A percentile compares a stretch with the other conserved stretches of the same genome.
These are phyloP conservation scores for Chalciporus chontae DNA, from an alignment of 768 basidiomycete species.

Conservation along the genomic window DNA sequence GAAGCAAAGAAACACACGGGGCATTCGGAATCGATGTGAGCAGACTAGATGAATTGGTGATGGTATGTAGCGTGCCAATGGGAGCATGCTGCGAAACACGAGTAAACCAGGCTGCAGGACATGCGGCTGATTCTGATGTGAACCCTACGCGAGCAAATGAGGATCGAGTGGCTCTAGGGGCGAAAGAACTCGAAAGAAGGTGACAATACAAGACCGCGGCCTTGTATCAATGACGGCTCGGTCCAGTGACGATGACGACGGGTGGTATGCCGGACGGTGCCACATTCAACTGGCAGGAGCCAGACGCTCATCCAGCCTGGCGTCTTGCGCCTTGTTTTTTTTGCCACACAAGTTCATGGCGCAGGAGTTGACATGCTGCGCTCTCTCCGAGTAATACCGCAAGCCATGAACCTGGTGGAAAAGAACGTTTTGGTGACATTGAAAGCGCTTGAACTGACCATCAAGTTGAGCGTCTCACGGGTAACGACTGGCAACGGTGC, in stretches of 20 bases:
- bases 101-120: conserved; percentile 35
- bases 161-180: conserved; percentile 36
- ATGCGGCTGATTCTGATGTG: conserved; percentile 36
- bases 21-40: conserved; percentile 23
- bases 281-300: background rate
- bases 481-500: background rate
- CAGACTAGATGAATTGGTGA: conserved; percentile 25
- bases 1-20: conserved; percentile 25
- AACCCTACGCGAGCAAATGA: conserved; percentile 33
- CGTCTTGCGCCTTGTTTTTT: conserved; percentile 6
- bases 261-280: background rate
- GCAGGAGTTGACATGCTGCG: conserved; percentile 1
- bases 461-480: conserved; percentile 3
- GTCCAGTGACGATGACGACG: conserved; percentile 5
- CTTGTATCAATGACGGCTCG: conserved; percentile 15
- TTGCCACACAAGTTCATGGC: conserved; percentile 1
- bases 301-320: conserved; percentile 10
- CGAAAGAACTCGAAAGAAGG: conserved; percentile 20
- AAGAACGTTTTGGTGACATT: conserved; percentile 8
- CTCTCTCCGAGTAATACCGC: conserved; percentile 6
- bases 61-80: conserved; percentile 26
- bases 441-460: background rate
- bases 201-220: conserved; percentile 19
- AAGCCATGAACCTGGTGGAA: conserved; percentile 3
- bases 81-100: conserved; percentile 33